Base-by-base conservation (phyloP, 805 yeast species). In the Candida verbasci region DNA sequence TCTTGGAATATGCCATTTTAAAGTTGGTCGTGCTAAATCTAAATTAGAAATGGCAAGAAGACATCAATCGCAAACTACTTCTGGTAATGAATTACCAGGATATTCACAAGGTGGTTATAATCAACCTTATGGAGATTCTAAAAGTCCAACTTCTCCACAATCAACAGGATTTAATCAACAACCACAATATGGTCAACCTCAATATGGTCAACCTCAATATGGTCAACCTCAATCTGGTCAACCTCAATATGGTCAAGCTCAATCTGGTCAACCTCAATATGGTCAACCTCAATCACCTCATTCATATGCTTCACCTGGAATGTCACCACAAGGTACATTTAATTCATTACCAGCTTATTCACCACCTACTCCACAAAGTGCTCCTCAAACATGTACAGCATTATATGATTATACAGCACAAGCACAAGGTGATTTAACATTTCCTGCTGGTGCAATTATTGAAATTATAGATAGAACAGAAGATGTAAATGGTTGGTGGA, bases 401-500 rank as follows among this genome's bases (percentile, higher is more conserved):
- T 59, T 89, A 35, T 91, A 89, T 56, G 97, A 89, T 52, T 91
- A 86, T 60, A 65, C 82, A 7, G 96, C 97, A 0, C 97, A 88
- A 60, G 93, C 96, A 0, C 85, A 75, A 22, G 97, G 97, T 16
- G 98, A 93, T 55, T 70, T 93, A 53, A 62, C 84, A 14, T 86
- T 93, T 66, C 72, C 80, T 23, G 95, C 95, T 0, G 98, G 97
- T 16, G 83, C 89, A 15, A 74, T 79, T 21, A 89, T 93, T 46
- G 85, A 86, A 49, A 71, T 93, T 41, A 76, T 88, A 3, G 85
- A 87, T 54, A 80, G 86, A 52, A 83, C 95, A 1, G 70, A 76
- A 0, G 96, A 88, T 56, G 73, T 80, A 36, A 87, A 86, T 51
- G 98, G 95, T 5, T 93, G 98, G 98, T 93, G 98, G 98, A 87